Base-by-base conservation (phyloP, 1,284 basidiomycete species). In the Pulchroboletus neoregius region DNA sequence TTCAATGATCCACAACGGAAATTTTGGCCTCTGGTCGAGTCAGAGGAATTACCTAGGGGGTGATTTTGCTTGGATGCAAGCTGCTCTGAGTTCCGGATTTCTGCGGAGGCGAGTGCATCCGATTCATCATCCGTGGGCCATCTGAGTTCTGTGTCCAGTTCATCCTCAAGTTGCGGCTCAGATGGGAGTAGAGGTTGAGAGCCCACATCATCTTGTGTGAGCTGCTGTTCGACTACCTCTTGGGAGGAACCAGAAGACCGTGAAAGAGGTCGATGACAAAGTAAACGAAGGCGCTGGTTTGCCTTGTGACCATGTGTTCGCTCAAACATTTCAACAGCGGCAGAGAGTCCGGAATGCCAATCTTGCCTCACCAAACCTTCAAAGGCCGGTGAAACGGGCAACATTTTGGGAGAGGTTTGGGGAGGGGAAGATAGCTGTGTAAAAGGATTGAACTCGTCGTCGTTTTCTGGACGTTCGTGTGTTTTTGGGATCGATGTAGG, bases 381-480 rank as follows among this genome's bases (percentile, higher is more conserved):
- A 36, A 72, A 66, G 8, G 63, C 54, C 0, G 75, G 73, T 27
- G 69, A 71, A 31, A 58, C 39, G 0, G 50, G 59, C 5, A 48
- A 18, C 6, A 10, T 26, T 24, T 42, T 15, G 5, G 49, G 49
- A 20, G 58, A 58, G 8, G 15, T 57, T 39, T 51, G 58, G 6
- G 51, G 46, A 12, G 70, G 68, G 26, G 73, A 74, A 16, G 67
- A 69, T 8, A 48, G 15, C 9, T 52, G 54, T 20, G 49, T 12
- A 28, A 57, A 58, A 12, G 48, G 43, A 20, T 53, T 48, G 32
- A 56, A 49, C 15, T 24, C 28, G n/a, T 45, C 37, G n/a, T 47
- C 35, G 6, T 39, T 24, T 40, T 39, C 50, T 8, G 33, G 18
- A 36, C 11, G 27, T 32, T 18, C 11, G 41, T 31, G 31, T 26